A percentile compares a stretch with the other conserved stretches of the same genome.
These are phyloP conservation scores for Hymenoscyphus repandus DNA, from an alignment of 2,329 filamentous ascomycete genomes.

Conservation along the genomic window DNA sequence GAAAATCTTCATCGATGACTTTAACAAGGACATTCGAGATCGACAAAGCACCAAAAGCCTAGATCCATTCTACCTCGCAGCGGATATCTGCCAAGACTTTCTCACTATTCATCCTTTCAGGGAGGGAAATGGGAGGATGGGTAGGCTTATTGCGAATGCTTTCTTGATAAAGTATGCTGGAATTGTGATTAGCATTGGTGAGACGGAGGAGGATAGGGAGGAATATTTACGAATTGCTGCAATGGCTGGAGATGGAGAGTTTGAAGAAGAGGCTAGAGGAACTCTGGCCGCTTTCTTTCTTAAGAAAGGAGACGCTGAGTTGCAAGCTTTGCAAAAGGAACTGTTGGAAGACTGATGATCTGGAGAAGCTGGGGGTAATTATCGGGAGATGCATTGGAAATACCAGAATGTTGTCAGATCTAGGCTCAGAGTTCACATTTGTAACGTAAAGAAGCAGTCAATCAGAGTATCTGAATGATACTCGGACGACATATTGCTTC, in stretches of 20 bases:
- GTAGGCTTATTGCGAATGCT: constrained; percentile 34
- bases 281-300: constrained; percentile 3
- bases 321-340: too few relatives aligned
- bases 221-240: constrained; percentile 16
- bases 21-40: constrained; percentile 18
- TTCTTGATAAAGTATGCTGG: constrained; percentile 32
- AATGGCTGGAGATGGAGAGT: constrained; percentile 5
- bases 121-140: constrained; percentile 36
- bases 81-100: constrained; percentile 30
- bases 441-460: too few relatives aligned
- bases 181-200: constrained; percentile 11
- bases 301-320: not conserved
- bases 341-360: too few relatives aligned
- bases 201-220: constrained; percentile 12
- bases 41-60: constrained; percentile 6
- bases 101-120: constrained; percentile 37
- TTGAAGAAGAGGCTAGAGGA: constrained; percentile 4
- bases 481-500: too few relatives aligned
- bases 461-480: too few relatives aligned
- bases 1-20: not conserved
- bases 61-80: constrained; percentile 26
- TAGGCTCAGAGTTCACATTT: too few relatives aligned
- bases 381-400: too few relatives aligned
- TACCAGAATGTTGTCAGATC: too few relatives aligned
- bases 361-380: too few relatives aligned